Percentiles rank a stretch among this genome's conserved stretches.
phyloP scores from a whole-genome alignment of 495 filamentous ascomycete species.

The Durotheca rogersii region DNA sequence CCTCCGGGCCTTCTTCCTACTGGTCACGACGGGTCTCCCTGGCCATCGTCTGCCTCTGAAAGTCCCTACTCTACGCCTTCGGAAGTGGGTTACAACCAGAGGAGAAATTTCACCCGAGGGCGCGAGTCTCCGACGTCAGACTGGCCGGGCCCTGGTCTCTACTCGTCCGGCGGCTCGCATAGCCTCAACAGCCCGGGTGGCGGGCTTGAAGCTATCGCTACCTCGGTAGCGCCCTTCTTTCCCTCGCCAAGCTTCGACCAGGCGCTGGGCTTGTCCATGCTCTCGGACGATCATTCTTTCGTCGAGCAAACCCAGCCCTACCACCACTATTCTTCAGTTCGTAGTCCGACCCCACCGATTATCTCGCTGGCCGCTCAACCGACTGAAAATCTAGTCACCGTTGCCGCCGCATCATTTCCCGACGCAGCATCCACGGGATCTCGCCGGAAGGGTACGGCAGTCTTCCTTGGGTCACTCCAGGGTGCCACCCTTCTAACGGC shows the following conservation, averaged over 20 bases:
- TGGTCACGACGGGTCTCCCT: constrained; percentile 46
- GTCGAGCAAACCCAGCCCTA: constrained; percentile 27
- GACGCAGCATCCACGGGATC: constrained; percentile 29
- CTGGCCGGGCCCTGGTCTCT: constrained; percentile 15
- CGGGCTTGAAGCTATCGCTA: constrained; percentile 27
- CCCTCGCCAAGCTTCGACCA: constrained; percentile 21
- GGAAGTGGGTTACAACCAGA: constrained; percentile 33
- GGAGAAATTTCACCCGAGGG: constrained; percentile 16
- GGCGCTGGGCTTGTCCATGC: constrained; percentile 29
- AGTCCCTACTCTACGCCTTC: constrained; percentile 53
- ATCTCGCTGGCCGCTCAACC: constrained; percentile 43
- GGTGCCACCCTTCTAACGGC: constrained; percentile 37
- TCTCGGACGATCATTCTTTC: constrained; percentile 27
- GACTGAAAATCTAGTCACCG: constrained; percentile 42
- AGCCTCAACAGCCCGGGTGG: constrained; percentile 28
- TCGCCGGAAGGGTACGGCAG: constrained; percentile 38
- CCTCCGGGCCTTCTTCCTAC: constrained; percentile 32
- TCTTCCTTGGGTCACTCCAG: constrained; percentile 34
- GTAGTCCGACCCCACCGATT: constrained; percentile 46
- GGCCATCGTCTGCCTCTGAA: constrained; percentile 50
- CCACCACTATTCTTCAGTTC: constrained; percentile 39
- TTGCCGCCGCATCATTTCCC: constrained; percentile 31
- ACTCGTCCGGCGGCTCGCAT: constrained; percentile 18
- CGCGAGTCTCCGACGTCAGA: constrained; percentile 31
- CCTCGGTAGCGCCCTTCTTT: constrained; percentile 27